phyloP scores from a whole-genome alignment of 805 yeast genomes.

The Starmera dryadoides region DNA sequence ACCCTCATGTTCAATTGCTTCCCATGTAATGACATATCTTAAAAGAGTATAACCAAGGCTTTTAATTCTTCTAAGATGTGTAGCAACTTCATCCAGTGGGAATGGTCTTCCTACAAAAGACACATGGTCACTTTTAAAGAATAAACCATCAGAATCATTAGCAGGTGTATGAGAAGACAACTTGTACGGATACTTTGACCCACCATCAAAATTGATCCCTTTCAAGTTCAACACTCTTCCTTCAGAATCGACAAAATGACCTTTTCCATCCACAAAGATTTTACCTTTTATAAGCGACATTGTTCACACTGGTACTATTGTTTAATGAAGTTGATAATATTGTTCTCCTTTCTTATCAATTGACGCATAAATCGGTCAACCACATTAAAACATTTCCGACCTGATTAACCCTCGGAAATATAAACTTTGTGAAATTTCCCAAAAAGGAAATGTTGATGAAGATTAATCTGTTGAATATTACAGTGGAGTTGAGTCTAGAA shows the following conservation, averaged over 20 bases:
- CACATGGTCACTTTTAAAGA: conserved; percentile 65
- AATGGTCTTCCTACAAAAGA: conserved; percentile 84
- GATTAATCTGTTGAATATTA: too few relatives aligned
- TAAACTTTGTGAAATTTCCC: too few relatives aligned
- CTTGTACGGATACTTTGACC: conserved; percentile 57
- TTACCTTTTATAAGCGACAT: conserved; percentile 17
- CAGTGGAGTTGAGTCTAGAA: too few relatives aligned
- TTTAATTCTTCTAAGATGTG: conserved; percentile 64
- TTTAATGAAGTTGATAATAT: too few relatives aligned
- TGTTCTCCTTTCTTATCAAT: too few relatives aligned
- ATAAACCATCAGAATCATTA: conserved; percentile 29
- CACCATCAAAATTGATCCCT: conserved; percentile 79
- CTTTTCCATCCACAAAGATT: conserved; percentile 34
- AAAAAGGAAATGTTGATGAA: too few relatives aligned
- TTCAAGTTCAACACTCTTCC: conserved; percentile 60
- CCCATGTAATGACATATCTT: conserved; percentile 82
- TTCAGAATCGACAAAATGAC: conserved; percentile 46
- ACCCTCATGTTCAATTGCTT: conserved; percentile 82
- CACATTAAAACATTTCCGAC: too few relatives aligned
- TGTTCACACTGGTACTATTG: too few relatives aligned
- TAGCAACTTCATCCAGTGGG: conserved; percentile 62
- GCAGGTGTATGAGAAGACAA: conserved; percentile 40
- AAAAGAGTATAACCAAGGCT: conserved; percentile 78
- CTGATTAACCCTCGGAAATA: too few relatives aligned
- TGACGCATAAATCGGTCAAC: too few relatives aligned